Base-by-base conservation (phyloP, 495 filamentous ascomycete genomes). In the Tetracladium setigerum region DNA sequence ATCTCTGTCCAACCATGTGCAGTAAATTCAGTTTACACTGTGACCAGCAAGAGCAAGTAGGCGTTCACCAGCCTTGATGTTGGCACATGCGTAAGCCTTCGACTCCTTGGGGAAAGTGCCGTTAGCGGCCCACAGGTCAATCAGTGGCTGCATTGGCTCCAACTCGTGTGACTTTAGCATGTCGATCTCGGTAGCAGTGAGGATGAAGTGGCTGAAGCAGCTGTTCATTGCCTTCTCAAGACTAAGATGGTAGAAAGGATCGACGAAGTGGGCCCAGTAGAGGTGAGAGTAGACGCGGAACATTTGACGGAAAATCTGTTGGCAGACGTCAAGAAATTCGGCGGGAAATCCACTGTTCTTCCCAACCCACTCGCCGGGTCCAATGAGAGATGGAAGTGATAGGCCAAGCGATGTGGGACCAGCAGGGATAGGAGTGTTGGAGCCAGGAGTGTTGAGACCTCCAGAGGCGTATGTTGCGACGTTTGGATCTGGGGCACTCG, bases 291-390 rank as follows among this genome's bases (percentile, higher is more conserved):
- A 96, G 63, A 90, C 88, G 32, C 90, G 88, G 75, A 95, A 92
- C 84, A 96, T 96, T 67, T 96, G 90, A 53, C 89, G 82, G 75
- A 90, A 94, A 57, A 95, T 91, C 50, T 82, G 88, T 65, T 87
- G 83, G 69, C 86, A 86, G 55, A 95, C 87, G 53, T 83, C 77
- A 57, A 89, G 77, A 63, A 94, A 94, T 18, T 82, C 82, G 56
- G 83, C 79, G 12, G 89, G 90, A 65, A 96, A 96, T 15, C 89
- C 88, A 53, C 83, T 87, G 31, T 80, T 75, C 67, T 90, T 91
- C 51, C 90, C 90, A 44, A 94, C 68, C 87, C 87, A 96, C 39
- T 86, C 79, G 38, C 64, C 65, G 32, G 72, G 73, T 15, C 72
- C 68, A 30, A 69, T 53, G 31, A 76, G 64, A 30, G 61, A 55